phyloP scores from a whole-genome alignment of 176 grass and related monocot species.

The Eragrostis curvula region DNA sequence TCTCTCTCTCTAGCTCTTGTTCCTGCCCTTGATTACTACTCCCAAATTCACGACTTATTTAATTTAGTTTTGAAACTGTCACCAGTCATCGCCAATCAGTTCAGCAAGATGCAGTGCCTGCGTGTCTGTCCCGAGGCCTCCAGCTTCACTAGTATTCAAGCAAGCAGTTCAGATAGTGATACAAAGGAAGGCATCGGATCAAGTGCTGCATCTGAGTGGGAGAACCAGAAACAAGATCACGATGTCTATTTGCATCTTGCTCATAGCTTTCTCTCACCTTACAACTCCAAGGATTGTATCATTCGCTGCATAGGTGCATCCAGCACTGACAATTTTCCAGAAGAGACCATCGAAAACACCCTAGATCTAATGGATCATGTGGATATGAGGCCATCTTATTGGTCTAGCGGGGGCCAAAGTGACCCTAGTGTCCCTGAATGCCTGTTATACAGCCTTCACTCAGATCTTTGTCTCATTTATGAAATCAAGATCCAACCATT shows the following conservation, averaged over 20 bases:
- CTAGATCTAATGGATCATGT: conserved; percentile 38
- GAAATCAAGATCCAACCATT: conserved; percentile 76
- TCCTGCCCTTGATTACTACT: background rate
- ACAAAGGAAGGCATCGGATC: background rate
- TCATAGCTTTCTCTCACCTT: conserved; percentile 26
- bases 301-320: conserved; percentile 60
- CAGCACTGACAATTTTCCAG: conserved; percentile 65
- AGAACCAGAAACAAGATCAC: conserved; percentile 41
- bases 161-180: background rate
- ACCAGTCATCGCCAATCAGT: conserved; percentile 54
- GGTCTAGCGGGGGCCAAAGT: conserved; percentile 64
- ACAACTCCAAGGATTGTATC: conserved; percentile 40
- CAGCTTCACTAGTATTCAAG: conserved; percentile 45
- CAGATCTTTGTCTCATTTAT: conserved; percentile 52
- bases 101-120: conserved; percentile 63
- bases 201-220: conserved; percentile 28
- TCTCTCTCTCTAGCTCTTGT: background rate
- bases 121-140: conserved; percentile 50
- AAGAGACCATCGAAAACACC: conserved; percentile 71
- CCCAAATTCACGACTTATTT: background rate
- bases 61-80: background rate
- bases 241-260: conserved; percentile 47
- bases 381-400: conserved; percentile 50
- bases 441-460: conserved; percentile 49
- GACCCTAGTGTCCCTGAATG: conserved; percentile 47